Evolutionary conservation across 495 filamentous ascomycete genomes (phyloP).

Genomic region (Podospora pseudopauciseta): DNA sequence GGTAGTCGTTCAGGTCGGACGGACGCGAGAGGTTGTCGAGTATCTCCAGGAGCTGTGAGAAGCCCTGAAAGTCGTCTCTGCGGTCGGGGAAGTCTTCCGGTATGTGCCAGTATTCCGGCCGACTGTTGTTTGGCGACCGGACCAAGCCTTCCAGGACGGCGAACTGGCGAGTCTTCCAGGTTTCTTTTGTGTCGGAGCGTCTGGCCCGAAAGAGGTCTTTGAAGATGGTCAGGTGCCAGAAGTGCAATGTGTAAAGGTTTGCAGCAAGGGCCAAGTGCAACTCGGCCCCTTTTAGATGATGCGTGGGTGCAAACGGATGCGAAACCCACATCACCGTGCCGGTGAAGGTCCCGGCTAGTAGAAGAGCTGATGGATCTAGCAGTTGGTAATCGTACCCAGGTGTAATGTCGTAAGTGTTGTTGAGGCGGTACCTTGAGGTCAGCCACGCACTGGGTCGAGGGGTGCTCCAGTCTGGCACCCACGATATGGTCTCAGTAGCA

Average conservation of each 20-base stretch:
- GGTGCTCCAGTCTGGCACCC: conserved; percentile 16
- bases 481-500: not conserved
- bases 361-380: not conserved
- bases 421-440: conserved; percentile 5
- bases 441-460: conserved; percentile 8
- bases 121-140: not conserved
- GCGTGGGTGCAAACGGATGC: not conserved
- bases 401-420: not conserved
- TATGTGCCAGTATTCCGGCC: not conserved
- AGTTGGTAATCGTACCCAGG: not conserved
- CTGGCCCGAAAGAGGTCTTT: not conserved
- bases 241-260: not conserved
- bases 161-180: not conserved
- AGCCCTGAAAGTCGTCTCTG: not conserved
- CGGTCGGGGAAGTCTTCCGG: conserved; percentile 1
- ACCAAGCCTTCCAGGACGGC: conserved; percentile 2
- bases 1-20: not conserved
- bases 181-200: not conserved
- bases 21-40: not conserved
- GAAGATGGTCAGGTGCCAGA: not conserved
- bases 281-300: not conserved
- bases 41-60: not conserved
- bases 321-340: not conserved
- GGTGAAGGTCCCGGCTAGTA: not conserved
- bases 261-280: not conserved